These are phyloP conservation scores for Pelargonium fulgidum DNA, from an alignment of 441 rosid genomes.

Conservation along the genomic window DNA sequence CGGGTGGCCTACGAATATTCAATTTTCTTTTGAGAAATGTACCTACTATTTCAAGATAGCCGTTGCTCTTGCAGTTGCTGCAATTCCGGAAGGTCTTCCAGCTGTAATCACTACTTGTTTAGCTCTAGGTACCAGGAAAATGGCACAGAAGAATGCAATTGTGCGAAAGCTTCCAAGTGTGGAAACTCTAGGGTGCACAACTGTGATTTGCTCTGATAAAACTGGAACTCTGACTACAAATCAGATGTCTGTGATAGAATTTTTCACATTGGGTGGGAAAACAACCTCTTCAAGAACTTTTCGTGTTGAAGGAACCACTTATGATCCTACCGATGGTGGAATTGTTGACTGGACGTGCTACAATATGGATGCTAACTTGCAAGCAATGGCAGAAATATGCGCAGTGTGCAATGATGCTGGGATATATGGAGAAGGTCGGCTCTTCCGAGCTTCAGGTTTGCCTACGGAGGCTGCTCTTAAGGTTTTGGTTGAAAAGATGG, in stretches of 20 bases:
- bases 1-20: constrained; percentile 40
- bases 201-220: constrained; percentile 48
- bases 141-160: constrained; percentile 24
- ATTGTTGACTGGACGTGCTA: constrained; percentile 35
- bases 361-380: constrained; percentile 37
- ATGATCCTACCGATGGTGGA: constrained; percentile 36
- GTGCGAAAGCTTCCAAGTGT: constrained; percentile 46
- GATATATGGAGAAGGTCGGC: constrained; percentile 25
- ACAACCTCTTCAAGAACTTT: constrained; percentile 25
- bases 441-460: constrained; percentile 42
- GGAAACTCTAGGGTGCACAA: constrained; percentile 45
- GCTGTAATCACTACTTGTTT: constrained; percentile 47
- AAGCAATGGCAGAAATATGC: constrained; percentile 40
- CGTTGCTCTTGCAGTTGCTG: constrained; percentile 47
- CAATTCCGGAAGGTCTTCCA: constrained; percentile 42
- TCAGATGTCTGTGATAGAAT: constrained; percentile 41
- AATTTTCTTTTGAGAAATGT: constrained; percentile 44
- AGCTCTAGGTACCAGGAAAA: constrained; percentile 40
- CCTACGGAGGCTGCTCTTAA: constrained; percentile 50
- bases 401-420: constrained; percentile 41
- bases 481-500: constrained; percentile 95
- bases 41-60: constrained; percentile 43
- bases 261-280: constrained; percentile 31
- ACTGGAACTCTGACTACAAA: constrained; percentile 47
- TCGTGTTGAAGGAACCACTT: constrained; percentile 42